phyloP scores from a whole-genome alignment of 768 basidiomycete species.

The Termitomyces sp. region DNA sequence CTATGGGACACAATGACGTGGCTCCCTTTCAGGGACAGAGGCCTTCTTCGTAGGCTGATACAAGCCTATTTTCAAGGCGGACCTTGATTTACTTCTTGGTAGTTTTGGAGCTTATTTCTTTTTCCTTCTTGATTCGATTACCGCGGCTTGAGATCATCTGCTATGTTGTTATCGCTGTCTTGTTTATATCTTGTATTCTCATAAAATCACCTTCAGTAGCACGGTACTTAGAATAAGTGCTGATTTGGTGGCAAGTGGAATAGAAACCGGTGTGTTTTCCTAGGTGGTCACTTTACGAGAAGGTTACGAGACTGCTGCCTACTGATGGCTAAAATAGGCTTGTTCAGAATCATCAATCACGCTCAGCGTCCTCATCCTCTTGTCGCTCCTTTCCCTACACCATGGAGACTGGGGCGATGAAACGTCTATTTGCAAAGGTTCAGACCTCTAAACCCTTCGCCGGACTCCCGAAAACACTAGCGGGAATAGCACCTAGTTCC shows the following conservation, averaged over 20 bases:
- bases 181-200: background rate
- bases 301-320: background rate
- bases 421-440: constrained; percentile 18
- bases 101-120: background rate
- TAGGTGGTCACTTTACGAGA: background rate
- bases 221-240: background rate
- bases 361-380: background rate
- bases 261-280: background rate
- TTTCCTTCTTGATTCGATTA: background rate
- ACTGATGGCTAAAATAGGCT: background rate
- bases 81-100: background rate
- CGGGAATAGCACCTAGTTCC: constrained; percentile 10
- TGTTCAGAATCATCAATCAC: background rate
- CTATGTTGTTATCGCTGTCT: constrained; percentile 1
- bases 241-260: background rate
- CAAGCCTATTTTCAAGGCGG: background rate
- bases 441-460: constrained; percentile 30
- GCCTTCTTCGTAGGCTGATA: constrained; percentile 4
- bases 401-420: constrained; percentile 8
- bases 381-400: background rate
- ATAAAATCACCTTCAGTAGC: background rate
- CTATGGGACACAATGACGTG: constrained; percentile 18
- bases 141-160: background rate
- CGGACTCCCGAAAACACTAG: constrained; percentile 13
- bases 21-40: constrained; percentile 16